phyloP scores from a whole-genome alignment of 495 filamentous ascomycete species.

The Xylaria nigripes region DNA sequence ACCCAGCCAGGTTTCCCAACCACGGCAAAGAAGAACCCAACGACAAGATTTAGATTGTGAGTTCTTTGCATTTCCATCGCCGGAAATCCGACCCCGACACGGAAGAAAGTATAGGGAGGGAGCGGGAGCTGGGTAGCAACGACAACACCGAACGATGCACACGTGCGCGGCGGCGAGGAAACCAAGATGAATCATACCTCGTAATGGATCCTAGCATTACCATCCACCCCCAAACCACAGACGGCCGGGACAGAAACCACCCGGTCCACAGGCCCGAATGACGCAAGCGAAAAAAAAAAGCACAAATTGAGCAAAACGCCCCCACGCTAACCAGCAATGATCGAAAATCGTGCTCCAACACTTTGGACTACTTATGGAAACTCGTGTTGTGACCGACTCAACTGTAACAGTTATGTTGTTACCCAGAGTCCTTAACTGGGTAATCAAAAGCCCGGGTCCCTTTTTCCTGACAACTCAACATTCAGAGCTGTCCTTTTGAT shows the following conservation, averaged over 20 bases:
- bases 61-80: not conserved
- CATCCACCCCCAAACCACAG: not conserved
- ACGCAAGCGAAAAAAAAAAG: not conserved
- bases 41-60: not conserved
- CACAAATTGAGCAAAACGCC: not conserved
- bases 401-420: not conserved
- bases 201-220: not conserved
- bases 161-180: not conserved
- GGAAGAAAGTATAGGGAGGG: not conserved
- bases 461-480: not conserved
- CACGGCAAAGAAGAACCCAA: not conserved
- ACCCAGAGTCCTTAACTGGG: not conserved
- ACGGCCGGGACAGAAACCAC: not conserved
- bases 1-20: not conserved
- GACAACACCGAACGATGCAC: conserved; percentile 6
- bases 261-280: not conserved
- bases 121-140: not conserved
- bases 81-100: not conserved
- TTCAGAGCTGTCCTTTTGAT: not conserved
- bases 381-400: not conserved
- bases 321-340: not conserved
- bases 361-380: not conserved
- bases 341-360: not conserved
- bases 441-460: not conserved
- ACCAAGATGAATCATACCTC: not conserved